These are phyloP conservation scores for Pseudonitzschia multiseries DNA, from an alignment of 108 stramenopile species.

Conservation along the genomic window DNA sequence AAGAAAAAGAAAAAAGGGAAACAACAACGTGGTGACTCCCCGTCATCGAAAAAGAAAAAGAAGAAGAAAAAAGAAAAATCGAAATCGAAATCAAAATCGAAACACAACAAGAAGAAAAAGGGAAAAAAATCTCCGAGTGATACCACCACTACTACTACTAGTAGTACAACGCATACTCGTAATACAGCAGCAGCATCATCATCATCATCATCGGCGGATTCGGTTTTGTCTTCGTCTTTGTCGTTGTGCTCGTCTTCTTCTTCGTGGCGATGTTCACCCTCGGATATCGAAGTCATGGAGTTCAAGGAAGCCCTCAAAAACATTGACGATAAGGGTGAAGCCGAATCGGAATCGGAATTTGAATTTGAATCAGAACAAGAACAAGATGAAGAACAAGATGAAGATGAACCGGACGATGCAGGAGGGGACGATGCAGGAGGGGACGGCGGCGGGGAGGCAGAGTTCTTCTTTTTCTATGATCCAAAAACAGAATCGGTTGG, in stretches of 20 bases:
- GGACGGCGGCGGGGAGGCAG: constrained; percentile 19
- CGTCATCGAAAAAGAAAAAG: not conserved
- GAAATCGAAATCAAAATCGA: not conserved
- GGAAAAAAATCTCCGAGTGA: too few species aligned
- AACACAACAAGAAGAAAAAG: not conserved
- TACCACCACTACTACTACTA: too few species aligned
- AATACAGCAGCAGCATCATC: too few species aligned
- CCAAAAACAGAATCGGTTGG: constrained; percentile 35
- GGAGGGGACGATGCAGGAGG: not conserved
- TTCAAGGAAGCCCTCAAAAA: too few species aligned
- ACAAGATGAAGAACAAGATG: too few species aligned
- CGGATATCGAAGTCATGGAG: too few species aligned
- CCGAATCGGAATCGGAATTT: too few species aligned
- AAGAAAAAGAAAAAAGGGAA: not conserved
- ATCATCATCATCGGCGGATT: too few species aligned
- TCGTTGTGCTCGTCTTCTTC: not conserved
- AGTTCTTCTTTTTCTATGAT: constrained; percentile 32
- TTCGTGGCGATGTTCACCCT: too few species aligned
- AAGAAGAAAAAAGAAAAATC: not conserved
- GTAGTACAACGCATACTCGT: too few species aligned
- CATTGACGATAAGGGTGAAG: too few species aligned
- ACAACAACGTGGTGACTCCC: not conserved
- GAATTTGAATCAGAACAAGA: too few species aligned
- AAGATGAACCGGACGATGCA: constrained; percentile 15
- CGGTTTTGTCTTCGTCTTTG: not conserved